Conservation (phyloP, 2,329 filamentous ascomycete species). For the Paramyrothecium sp. region DNA sequence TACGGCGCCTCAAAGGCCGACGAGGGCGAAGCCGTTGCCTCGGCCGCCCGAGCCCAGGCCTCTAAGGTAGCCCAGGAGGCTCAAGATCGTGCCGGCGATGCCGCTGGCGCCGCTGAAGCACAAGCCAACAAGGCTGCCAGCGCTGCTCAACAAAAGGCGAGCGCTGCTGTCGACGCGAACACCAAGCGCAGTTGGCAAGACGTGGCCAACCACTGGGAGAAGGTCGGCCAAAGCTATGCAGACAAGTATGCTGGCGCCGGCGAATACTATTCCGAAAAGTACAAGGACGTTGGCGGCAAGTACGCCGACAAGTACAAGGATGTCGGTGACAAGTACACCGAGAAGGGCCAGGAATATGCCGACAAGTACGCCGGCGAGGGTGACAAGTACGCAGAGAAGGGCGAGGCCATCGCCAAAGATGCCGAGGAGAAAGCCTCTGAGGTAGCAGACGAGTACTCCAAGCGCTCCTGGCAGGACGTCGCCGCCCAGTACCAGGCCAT, state of each 20-base stretch:
- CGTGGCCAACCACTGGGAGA: slow-evolving; percentile 23
- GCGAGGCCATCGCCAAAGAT: not conserved
- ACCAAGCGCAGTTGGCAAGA: slow-evolving; percentile 13
- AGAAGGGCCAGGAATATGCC: slow-evolving; percentile 1
- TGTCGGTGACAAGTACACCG: slow-evolving; percentile 23
- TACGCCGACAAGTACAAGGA: slow-evolving; percentile 13
- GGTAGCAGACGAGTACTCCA: not conserved
- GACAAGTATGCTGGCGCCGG: not conserved
- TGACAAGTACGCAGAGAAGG: not conserved
- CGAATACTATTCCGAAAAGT: not conserved
- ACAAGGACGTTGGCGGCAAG: slow-evolving; percentile 28
- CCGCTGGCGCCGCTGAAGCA: not conserved
- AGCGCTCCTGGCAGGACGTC: slow-evolving; percentile 26
- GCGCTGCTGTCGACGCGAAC: not conserved
- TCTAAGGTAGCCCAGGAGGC: not conserved
- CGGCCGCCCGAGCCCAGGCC: not conserved
- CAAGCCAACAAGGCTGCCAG: not conserved
- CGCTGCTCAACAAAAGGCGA: not conserved
- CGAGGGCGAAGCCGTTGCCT: not conserved
- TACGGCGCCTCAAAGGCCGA: not conserved
- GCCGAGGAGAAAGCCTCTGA: not conserved
- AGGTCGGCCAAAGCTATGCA: slow-evolving; percentile 2
- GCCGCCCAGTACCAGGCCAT: slow-evolving; percentile 7
- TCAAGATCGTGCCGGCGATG: not conserved
- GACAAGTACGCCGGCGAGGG: not conserved